phyloP scores from a whole-genome alignment of 345 rosid species.

The Linum trigynum region DNA sequence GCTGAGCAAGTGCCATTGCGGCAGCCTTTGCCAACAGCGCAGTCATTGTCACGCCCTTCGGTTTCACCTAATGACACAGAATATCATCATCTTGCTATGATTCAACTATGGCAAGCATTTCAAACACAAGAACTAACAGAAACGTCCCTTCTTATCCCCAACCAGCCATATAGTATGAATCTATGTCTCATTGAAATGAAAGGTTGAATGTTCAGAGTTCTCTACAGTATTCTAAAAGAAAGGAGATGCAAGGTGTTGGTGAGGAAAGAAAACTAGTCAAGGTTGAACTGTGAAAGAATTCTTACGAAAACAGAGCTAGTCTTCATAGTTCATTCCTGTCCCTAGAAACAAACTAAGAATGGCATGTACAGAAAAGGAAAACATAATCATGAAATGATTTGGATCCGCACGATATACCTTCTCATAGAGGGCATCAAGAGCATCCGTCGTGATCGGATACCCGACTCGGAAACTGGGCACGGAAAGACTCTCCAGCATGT shows the following conservation, averaged over 20 bases:
- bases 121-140: background rate
- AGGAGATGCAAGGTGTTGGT: background rate
- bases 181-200: background rate
- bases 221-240: too few relatives aligned
- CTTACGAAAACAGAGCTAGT: background rate
- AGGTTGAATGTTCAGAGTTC: background rate
- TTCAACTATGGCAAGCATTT: background rate
- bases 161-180: background rate
- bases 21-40: constrained; percentile 87
- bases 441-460: constrained; percentile 70
- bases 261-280: background rate
- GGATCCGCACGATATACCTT: constrained; percentile 38
- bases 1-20: constrained; percentile 88
- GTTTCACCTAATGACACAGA: constrained; percentile 51
- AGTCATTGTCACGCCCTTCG: constrained; percentile 94
- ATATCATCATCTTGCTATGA: constrained; percentile 1
- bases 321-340: too few relatives aligned
- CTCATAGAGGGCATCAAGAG: constrained; percentile 71
- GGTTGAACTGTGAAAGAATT: background rate
- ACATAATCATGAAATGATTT: background rate
- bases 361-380: too few relatives aligned
- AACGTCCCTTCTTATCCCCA: background rate
- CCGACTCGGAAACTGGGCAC: constrained; percentile 93
- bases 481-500: constrained; percentile 76
- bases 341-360: too few relatives aligned